A percentile compares a stretch with the other conserved stretches of the same genome.
Conservation (phyloP, 257 asterid species). For the Gentiana macrophylla region DNA sequence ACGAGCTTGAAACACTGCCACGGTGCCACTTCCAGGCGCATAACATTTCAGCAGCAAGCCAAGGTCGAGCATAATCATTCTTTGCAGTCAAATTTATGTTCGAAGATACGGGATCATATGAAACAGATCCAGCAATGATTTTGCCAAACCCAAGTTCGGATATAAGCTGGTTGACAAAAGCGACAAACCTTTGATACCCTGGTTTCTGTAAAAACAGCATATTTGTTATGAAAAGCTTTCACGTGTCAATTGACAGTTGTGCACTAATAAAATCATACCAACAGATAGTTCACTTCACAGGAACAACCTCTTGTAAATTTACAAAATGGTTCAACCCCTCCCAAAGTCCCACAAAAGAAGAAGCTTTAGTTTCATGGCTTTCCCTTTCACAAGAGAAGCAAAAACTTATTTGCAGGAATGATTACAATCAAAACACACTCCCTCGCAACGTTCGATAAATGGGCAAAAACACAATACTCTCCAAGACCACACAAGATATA, state of each 20-base stretch:
- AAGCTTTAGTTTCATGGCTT: too few species aligned
- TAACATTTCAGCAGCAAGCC: constrained; percentile 97
- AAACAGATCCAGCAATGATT: constrained; percentile 50
- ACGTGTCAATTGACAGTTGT: background rate
- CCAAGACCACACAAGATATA: too few species aligned
- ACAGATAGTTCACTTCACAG: too few species aligned
- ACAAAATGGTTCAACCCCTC: too few species aligned
- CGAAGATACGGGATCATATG: constrained; percentile 29
- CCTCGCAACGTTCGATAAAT: too few species aligned
- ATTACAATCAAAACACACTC: too few species aligned
- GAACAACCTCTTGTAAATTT: too few species aligned
- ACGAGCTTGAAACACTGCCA: constrained; percentile 60
- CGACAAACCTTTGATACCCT: constrained; percentile 42
- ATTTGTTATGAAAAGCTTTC: background rate
- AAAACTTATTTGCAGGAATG: too few species aligned
- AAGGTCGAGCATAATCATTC: constrained; percentile 59
- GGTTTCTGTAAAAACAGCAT: constrained; percentile 51
- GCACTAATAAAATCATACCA: too few species aligned
- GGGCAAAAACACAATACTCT: too few species aligned
- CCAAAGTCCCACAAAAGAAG: too few species aligned
- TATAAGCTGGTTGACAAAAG: constrained; percentile 56
- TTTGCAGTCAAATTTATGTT: constrained; percentile 20
- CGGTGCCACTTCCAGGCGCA: constrained; percentile 95
- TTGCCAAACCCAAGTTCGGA: constrained; percentile 55
- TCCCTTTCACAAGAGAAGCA: too few species aligned